These are phyloP conservation scores for Geotrichum citri-aurantii DNA, from an alignment of 1,139 yeast species.

Conservation along the genomic window DNA sequence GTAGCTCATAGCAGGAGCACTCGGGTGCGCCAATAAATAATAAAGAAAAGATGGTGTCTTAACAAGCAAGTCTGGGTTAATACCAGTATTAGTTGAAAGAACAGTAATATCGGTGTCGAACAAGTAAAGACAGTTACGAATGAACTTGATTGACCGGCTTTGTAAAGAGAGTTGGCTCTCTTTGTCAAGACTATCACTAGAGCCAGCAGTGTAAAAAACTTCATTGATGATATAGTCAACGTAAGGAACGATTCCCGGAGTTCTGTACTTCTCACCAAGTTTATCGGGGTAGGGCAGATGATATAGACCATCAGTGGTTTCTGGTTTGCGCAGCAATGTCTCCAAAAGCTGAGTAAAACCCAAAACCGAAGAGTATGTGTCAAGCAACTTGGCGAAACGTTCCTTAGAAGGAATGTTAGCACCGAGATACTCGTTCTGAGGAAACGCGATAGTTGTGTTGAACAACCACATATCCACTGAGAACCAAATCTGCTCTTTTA, in stretches of 20 bases:
- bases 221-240: conserved; percentile 65
- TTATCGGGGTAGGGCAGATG: conserved; percentile 55
- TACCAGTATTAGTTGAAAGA: conserved; percentile 43
- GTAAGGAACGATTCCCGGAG: conserved; percentile 73
- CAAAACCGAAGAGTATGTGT: conserved; percentile 39
- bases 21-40: conserved; percentile 56
- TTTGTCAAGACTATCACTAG: conserved; percentile 31
- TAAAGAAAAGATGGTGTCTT: conserved; percentile 38
- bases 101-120: conserved; percentile 58
- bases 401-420: conserved; percentile 28
- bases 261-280: conserved; percentile 58
- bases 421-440: conserved; percentile 29
- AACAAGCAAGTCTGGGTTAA: conserved; percentile 48
- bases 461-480: conserved; percentile 71
- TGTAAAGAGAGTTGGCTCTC: conserved; percentile 47
- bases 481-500: conserved; percentile 59
- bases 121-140: conserved; percentile 49
- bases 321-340: conserved; percentile 34
- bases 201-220: conserved; percentile 48
- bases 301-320: conserved; percentile 25
- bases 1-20: conserved; percentile 57
- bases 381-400: conserved; percentile 30
- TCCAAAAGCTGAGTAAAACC: conserved; percentile 58
- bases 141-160: conserved; percentile 46
- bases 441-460: conserved; percentile 30